Percentiles rank a stretch among this genome's conserved stretches.
phyloP scores from a whole-genome alignment of 805 yeast species.

The Yarrowia sp. region DNA sequence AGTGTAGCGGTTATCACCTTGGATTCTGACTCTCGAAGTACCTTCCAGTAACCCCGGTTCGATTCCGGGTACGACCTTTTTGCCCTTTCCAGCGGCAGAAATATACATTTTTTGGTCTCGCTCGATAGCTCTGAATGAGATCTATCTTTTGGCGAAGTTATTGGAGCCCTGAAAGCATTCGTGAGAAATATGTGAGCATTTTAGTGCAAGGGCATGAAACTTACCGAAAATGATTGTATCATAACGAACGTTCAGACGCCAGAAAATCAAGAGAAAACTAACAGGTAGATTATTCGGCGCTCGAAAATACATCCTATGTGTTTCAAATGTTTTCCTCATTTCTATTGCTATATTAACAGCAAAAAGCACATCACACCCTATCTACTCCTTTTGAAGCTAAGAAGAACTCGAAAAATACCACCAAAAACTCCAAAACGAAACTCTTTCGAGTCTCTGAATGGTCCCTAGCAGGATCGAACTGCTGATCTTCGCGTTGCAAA shows the following conservation, averaged over 20 bases:
- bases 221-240: too few species aligned
- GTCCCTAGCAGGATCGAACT: conserved; percentile 55
- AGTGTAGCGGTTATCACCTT: conserved; percentile 38
- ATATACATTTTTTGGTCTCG: conserved; percentile 5
- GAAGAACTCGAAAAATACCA: too few species aligned
- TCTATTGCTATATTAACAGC: background rate
- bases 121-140: background rate
- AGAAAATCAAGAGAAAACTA: too few species aligned
- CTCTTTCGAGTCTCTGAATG: conserved; percentile 34
- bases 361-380: background rate
- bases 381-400: too few species aligned
- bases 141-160: background rate
- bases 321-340: too few species aligned
- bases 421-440: too few species aligned
- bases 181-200: too few species aligned
- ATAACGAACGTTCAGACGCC: too few species aligned
- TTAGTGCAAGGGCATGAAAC: too few species aligned
- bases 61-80: conserved; percentile 38
- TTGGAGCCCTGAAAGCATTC: too few species aligned
- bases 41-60: conserved; percentile 37
- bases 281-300: too few species aligned
- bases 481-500: conserved; percentile 56
- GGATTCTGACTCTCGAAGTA: conserved; percentile 20
- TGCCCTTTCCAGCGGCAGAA: background rate
- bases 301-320: too few species aligned